Conservation (phyloP, 371 early-diverging fungal species). For the Haplosporangium sp. region DNA sequence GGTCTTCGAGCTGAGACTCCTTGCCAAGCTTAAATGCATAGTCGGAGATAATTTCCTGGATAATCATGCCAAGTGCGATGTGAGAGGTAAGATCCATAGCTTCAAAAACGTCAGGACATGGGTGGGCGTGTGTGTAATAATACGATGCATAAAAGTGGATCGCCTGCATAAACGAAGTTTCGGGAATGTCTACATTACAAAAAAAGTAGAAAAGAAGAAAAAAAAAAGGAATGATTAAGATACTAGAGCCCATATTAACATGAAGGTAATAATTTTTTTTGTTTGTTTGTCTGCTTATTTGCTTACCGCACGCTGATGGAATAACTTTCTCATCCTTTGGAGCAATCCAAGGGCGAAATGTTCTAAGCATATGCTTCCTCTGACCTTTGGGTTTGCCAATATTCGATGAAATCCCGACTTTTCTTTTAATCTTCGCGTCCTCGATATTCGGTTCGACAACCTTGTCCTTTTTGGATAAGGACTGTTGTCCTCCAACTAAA, state of each 20-base stretch:
- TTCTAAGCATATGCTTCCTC: slow-evolving; percentile 18
- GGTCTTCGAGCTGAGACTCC: slow-evolving; percentile 30
- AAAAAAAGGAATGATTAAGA: background rate
- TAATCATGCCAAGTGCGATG: slow-evolving; percentile 44
- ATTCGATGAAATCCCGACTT: background rate
- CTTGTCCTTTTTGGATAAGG: background rate
- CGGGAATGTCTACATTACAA: slow-evolving; percentile 27
- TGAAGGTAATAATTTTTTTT: too few species aligned
- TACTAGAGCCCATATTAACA: too few species aligned
- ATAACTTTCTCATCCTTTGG: slow-evolving; percentile 13
- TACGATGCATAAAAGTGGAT: slow-evolving; percentile 41
- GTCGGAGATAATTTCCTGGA: slow-evolving; percentile 44
- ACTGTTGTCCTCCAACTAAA: background rate
- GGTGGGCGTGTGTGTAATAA: slow-evolving; percentile 35
- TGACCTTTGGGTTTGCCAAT: background rate
- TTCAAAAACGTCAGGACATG: slow-evolving; percentile 42
- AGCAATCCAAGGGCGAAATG: slow-evolving; percentile 39
- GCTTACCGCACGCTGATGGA: slow-evolving; percentile 38
- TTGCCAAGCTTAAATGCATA: slow-evolving; percentile 38
- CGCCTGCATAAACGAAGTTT: slow-evolving; percentile 29
- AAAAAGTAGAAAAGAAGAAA: background rate
- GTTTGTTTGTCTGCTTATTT: too few species aligned
- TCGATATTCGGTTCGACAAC: slow-evolving; percentile 1
- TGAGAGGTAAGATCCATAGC: slow-evolving; percentile 47
- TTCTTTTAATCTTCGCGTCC: background rate